phyloP scores from a whole-genome alignment of 495 filamentous ascomycete genomes.

The Podospora sp. region DNA sequence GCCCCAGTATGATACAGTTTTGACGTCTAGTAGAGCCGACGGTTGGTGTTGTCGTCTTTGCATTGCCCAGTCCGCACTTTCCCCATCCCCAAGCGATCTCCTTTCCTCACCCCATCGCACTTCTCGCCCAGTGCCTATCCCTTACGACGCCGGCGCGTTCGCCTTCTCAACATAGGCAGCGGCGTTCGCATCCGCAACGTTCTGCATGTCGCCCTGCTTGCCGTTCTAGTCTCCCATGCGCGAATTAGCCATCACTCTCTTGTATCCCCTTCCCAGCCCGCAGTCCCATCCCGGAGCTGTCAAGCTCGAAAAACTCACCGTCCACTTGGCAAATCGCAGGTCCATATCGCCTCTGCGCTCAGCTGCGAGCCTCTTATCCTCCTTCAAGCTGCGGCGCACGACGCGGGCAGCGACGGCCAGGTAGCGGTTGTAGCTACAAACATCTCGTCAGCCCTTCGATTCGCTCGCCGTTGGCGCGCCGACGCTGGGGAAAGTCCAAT shows the following conservation, averaged over 20 bases:
- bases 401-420: conserved; percentile 74
- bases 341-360: conserved; percentile 92
- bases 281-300: conserved; percentile 2
- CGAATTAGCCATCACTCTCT: conserved; percentile 25
- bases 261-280: neutral
- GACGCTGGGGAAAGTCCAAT: neutral
- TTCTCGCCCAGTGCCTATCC: neutral
- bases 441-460: neutral
- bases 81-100: neutral
- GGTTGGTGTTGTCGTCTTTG: neutral
- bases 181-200: conserved; percentile 71
- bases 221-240: conserved; percentile 68
- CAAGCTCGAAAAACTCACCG: conserved; percentile 64
- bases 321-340: conserved; percentile 92
- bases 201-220: conserved; percentile 89
- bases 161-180: conserved; percentile 55
- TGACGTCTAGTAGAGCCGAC: conserved; percentile 12
- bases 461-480: neutral
- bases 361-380: conserved; percentile 78
- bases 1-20: conserved; percentile 34
- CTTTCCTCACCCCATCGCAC: neutral
- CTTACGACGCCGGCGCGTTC: conserved; percentile 20
- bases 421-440: conserved; percentile 79
- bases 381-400: conserved; percentile 91
- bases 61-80: neutral